A percentile compares a stretch with the other conserved stretches of the same genome.
Conservation (phyloP, 352 stramenopile species). For the Phytophthora ohioensis region DNA sequence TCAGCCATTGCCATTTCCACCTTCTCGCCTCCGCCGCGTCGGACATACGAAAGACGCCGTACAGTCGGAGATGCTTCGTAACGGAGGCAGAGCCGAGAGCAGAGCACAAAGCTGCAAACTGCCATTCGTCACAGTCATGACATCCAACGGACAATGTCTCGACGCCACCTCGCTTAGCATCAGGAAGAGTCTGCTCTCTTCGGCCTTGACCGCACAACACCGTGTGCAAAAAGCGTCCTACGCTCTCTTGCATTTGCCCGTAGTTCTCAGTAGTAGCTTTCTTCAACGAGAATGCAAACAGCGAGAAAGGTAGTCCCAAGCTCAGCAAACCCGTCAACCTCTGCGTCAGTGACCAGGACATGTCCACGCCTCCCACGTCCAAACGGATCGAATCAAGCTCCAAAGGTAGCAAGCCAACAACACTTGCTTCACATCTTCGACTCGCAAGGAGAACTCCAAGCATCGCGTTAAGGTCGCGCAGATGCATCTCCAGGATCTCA, state of each 20-base stretch:
- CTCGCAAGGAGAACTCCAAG: constrained; percentile 9
- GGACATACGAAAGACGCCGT: constrained; percentile 30
- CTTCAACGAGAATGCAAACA: constrained; percentile 40
- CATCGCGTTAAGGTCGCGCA: constrained; percentile 24
- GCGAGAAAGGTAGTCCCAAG: constrained; percentile 20
- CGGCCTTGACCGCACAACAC: constrained; percentile 23
- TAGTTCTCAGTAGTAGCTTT: constrained; percentile 14
- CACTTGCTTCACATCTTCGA: background rate
- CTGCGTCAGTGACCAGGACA: constrained; percentile 33
- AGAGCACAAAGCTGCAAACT: constrained; percentile 39
- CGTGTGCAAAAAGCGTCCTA: constrained; percentile 24
- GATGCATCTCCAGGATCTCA: constrained; percentile 21
- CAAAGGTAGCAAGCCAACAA: constrained; percentile 23
- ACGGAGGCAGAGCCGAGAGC: constrained; percentile 22
- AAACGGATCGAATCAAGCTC: constrained; percentile 32
- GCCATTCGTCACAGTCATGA: constrained; percentile 36
- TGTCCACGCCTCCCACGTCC: constrained; percentile 29
- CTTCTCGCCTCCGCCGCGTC: constrained; percentile 25
- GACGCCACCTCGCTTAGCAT: constrained; percentile 11
- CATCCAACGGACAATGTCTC: constrained; percentile 33
- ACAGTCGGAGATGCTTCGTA: constrained; percentile 28
- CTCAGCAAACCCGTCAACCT: constrained; percentile 27
- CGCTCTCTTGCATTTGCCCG: constrained; percentile 13
- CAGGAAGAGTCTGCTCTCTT: background rate
- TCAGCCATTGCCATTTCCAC: constrained; percentile 48